A percentile compares a stretch with the other conserved stretches of the same genome.
These are phyloP conservation scores for Hanseniaspora thailandica DNA, from an alignment of 805 yeast species.

Conservation along the genomic window DNA sequence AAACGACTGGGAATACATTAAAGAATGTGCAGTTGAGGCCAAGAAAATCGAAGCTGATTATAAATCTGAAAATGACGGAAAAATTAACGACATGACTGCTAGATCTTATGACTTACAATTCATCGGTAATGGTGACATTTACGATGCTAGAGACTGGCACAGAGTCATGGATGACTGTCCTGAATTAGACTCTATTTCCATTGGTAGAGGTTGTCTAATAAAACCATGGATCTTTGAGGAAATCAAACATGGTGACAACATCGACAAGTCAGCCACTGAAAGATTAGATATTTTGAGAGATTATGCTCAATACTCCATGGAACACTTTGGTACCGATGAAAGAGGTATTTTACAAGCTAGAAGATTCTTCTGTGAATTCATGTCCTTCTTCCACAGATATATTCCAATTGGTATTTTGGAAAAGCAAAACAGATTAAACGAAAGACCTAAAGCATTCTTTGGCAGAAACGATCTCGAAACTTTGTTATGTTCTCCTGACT, in stretches of 20 bases:
- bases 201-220: slow-evolving; percentile 93
- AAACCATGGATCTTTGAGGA: slow-evolving; percentile 99
- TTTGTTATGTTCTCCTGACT: slow-evolving; percentile 70
- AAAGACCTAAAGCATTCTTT: slow-evolving; percentile 85
- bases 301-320: slow-evolving; percentile 70
- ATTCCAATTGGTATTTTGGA: slow-evolving; percentile 90
- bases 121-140: slow-evolving; percentile 91
- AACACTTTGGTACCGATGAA: slow-evolving; percentile 97
- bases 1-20: slow-evolving; percentile 88
- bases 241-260: slow-evolving; percentile 72
- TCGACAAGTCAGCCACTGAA: slow-evolving; percentile 85
- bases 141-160: slow-evolving; percentile 80
- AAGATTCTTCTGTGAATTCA: slow-evolving; percentile 83
- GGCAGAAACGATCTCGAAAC: slow-evolving; percentile 93
- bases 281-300: slow-evolving; percentile 62
- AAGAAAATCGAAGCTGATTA: slow-evolving; percentile 43
- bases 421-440: slow-evolving; percentile 79
- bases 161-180: slow-evolving; percentile 42
- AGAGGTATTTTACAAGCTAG: slow-evolving; percentile 83
- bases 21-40: slow-evolving; percentile 58
- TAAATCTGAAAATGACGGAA: slow-evolving; percentile 50
- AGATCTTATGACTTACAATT: slow-evolving; percentile 62
- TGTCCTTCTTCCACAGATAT: slow-evolving; percentile 88
- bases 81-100: slow-evolving; percentile 46
- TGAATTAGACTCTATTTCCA: slow-evolving; percentile 84